Percentiles rank a stretch among this genome's conserved stretches.
Conservation (phyloP, 345 rosid genomes). For the Boechera stricta region DNA sequence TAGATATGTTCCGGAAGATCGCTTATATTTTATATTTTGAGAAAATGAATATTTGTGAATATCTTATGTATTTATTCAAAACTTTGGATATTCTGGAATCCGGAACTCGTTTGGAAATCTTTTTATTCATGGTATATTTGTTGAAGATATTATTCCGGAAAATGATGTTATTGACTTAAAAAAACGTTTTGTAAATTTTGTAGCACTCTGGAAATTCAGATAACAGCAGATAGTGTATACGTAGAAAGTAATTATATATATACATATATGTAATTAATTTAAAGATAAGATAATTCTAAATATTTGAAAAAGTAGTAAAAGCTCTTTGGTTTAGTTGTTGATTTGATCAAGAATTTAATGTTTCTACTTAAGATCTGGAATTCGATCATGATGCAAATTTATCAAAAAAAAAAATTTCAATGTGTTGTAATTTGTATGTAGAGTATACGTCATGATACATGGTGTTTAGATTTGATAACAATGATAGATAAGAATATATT, state of each 20-base stretch:
- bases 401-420: no score
- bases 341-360: no score
- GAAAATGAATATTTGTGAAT: conserved; percentile 13
- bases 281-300: not conserved
- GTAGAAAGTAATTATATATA: no score
- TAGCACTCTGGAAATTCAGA: not conserved
- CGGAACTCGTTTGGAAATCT: no score
- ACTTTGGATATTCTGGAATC: not conserved
- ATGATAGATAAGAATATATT: no score
- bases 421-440: no score
- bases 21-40: not conserved
- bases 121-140: not conserved
- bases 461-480: no score
- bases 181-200: not conserved
- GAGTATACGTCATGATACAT: no score
- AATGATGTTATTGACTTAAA: not conserved
- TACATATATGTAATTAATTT: no score
- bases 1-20: not conserved
- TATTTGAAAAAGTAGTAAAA: no score
- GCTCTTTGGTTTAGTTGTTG: not conserved
- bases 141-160: not conserved
- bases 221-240: not conserved
- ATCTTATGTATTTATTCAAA: not conserved
- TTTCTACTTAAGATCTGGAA: no score
- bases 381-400: not conserved